phyloP scores from a whole-genome alignment of 306 rosid genomes.

The Cucurbita maxima region DNA sequence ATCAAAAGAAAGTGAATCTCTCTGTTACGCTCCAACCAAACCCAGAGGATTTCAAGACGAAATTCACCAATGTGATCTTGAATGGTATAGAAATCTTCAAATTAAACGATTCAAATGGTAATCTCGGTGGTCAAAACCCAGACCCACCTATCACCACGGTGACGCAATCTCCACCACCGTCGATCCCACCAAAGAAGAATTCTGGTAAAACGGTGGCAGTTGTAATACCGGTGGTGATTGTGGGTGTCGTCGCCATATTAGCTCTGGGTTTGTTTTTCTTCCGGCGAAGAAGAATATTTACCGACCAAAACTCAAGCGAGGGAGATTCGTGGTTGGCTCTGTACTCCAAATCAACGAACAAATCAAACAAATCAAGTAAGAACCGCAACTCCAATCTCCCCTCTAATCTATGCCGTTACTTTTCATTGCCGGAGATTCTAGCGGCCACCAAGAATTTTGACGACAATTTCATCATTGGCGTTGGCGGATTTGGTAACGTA shows the following conservation, averaged over 20 bases:
- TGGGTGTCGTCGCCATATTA: background rate
- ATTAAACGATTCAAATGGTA: background rate
- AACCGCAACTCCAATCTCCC: constrained; percentile 3
- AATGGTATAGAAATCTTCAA: constrained; percentile 46
- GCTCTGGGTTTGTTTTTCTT: background rate
- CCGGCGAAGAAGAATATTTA: background rate
- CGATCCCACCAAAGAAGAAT: background rate
- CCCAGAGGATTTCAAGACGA: background rate
- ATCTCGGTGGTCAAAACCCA: constrained; percentile 29
- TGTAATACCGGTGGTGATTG: background rate
- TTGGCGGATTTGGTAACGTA: constrained; percentile 29
- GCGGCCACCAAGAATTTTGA: constrained; percentile 20
- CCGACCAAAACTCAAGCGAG: background rate
- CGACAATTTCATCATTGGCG: constrained; percentile 7
- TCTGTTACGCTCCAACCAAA: constrained; percentile 9
- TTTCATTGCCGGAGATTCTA: constrained; percentile 15
- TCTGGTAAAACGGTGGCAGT: background rate
- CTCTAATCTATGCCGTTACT: constrained; percentile 10
- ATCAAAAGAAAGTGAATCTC: constrained; percentile 7
- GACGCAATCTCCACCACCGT: background rate
- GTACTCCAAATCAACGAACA: background rate
- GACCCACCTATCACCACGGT: background rate
- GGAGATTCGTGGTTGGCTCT: background rate
- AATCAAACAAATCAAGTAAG: constrained; percentile 1
- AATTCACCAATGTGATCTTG: constrained; percentile 2